These are phyloP conservation scores for Salvia miltiorrhiza DNA, from an alignment of 257 asterid species.

Conservation along the genomic window DNA sequence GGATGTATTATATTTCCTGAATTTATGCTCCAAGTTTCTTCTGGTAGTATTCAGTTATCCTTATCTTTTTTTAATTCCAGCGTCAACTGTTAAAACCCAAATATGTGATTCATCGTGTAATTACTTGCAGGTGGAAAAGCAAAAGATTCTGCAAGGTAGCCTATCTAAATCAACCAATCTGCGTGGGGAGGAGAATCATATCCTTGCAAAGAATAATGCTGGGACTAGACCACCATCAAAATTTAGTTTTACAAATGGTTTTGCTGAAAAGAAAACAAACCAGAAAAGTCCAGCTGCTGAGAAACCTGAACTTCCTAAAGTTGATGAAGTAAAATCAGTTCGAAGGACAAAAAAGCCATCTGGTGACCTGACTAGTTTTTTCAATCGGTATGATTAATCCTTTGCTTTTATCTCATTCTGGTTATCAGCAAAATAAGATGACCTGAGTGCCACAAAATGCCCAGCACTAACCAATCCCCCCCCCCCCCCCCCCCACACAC, in stretches of 20 bases:
- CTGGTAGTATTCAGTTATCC: not conserved
- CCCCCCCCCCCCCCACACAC: not conserved
- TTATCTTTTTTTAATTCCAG: not conserved
- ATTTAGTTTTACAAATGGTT: slow-evolving; percentile 27
- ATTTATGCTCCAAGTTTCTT: not conserved
- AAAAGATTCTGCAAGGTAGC: slow-evolving; percentile 71
- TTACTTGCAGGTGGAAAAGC: slow-evolving; percentile 71
- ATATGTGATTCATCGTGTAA: not conserved
- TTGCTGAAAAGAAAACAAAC: slow-evolving; percentile 33
- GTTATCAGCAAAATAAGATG: not conserved
- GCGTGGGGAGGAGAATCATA: slow-evolving; percentile 33
- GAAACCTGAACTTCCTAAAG: slow-evolving; percentile 32
- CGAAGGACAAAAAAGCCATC: slow-evolving; percentile 51
- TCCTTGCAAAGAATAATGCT: slow-evolving; percentile 28
- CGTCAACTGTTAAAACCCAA: not conserved
- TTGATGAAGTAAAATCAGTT: slow-evolving; percentile 33
- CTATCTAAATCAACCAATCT: slow-evolving; percentile 35
- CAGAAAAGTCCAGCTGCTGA: slow-evolving; percentile 29
- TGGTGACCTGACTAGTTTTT: slow-evolving; percentile 45
- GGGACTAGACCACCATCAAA: slow-evolving; percentile 36
- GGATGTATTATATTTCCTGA: slow-evolving; percentile 3
- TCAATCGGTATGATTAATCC: slow-evolving; percentile 54
- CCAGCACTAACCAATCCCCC: no score
- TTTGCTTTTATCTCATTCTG: not conserved
- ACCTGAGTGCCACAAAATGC: not conserved